Percentiles rank a stretch among this genome's conserved stretches.
Conservation (phyloP, 306 rosid species). For the Dicorynia guianensis region DNA sequence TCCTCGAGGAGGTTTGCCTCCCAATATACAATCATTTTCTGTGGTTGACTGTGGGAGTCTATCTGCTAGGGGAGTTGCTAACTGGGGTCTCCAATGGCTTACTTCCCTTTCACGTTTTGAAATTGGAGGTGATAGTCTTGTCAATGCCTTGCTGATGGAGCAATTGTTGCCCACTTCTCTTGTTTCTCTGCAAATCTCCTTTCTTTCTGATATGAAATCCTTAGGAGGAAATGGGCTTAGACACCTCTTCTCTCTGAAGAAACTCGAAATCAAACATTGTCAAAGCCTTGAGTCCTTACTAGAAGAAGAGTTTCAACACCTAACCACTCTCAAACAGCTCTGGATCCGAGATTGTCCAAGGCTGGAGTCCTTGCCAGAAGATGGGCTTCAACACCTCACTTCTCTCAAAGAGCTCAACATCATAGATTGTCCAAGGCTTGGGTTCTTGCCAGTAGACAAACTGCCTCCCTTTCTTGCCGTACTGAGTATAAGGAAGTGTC, state of each 20-base stretch:
- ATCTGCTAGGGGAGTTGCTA: neutral
- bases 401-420: no score
- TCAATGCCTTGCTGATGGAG: neutral
- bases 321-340: no score
- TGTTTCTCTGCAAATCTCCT: neutral
- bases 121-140: conserved; percentile 2
- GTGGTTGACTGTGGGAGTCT: neutral
- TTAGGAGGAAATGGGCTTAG: neutral
- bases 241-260: neutral
- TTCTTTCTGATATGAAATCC: neutral
- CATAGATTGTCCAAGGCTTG: no score
- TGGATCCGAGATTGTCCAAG: no score
- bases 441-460: no score
- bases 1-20: neutral
- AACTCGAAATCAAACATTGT: no score
- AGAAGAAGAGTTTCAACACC: no score
- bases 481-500: no score
- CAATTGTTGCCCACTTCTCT: conserved; percentile 6
- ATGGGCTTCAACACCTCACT: no score
- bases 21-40: neutral
- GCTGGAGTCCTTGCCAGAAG: no score
- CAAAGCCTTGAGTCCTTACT: no score
- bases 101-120: neutral
- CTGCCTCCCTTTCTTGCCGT: no score
- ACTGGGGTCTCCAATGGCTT: conserved; percentile 8